Evolutionary conservation across 2,329 filamentous ascomycete species (phyloP).

Genomic region (Ramichloridium luteum): DNA sequence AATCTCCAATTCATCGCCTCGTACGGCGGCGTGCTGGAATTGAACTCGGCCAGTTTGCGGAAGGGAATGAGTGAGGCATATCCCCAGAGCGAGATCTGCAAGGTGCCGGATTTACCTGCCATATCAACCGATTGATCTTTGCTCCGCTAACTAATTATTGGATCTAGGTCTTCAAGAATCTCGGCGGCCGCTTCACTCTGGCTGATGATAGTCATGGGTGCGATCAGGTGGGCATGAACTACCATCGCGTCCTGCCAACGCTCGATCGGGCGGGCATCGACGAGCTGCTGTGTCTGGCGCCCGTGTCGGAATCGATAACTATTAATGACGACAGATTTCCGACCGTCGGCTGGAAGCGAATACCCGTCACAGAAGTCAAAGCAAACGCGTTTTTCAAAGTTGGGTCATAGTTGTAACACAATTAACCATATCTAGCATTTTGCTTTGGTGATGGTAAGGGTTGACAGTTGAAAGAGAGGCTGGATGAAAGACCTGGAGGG

Average conservation of each 20-base stretch:
- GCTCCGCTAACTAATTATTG: slow-evolving; percentile 8
- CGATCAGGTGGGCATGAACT: slow-evolving; percentile 79
- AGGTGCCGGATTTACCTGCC: slow-evolving; percentile 36
- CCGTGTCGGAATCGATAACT: slow-evolving; percentile 14
- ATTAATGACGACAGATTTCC: slow-evolving; percentile 25
- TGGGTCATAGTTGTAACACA: too few species aligned
- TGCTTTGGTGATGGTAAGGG: too few species aligned
- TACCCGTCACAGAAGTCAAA: slow-evolving; percentile 11
- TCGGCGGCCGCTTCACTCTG: slow-evolving; percentile 74
- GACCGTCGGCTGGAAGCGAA: slow-evolving; percentile 14
- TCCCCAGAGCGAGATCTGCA: slow-evolving; percentile 64
- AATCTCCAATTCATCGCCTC: slow-evolving; percentile 60
- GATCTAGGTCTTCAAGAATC: slow-evolving; percentile 52
- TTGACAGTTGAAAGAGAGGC: too few species aligned
- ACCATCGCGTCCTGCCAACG: slow-evolving; percentile 49
- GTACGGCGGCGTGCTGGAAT: slow-evolving; percentile 75
- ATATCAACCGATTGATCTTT: slow-evolving; percentile 8
- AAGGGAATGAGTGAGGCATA: slow-evolving; percentile 91
- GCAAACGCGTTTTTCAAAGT: slow-evolving; percentile 15
- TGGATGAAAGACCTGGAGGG: too few species aligned
- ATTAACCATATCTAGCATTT: too few species aligned
- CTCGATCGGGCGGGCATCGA: slow-evolving; percentile 52
- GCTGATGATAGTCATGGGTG: slow-evolving; percentile 92
- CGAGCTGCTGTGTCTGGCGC: slow-evolving; percentile 37
- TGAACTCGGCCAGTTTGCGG: slow-evolving; percentile 75